A percentile compares a stretch with the other conserved stretches of the same genome.
Evolutionary conservation across 306 rosid species (phyloP).

Genomic region (Citrullus colocynthis): DNA sequence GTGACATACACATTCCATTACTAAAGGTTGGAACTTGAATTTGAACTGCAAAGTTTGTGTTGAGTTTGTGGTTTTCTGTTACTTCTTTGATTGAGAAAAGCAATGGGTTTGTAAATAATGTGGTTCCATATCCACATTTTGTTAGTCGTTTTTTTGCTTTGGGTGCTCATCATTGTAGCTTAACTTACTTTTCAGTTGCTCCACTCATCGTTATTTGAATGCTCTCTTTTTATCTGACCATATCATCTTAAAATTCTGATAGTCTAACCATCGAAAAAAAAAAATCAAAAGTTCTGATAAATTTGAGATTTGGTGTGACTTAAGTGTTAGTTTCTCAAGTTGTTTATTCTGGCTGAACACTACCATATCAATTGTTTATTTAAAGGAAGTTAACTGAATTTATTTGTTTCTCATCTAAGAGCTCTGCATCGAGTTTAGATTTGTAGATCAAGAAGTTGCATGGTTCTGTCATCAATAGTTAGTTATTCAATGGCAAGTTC

Average conservation of each 20-base stretch:
- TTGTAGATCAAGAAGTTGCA: background rate
- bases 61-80: constrained; percentile 4
- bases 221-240: background rate
- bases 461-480: background rate
- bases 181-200: background rate
- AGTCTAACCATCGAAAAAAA: too few relatives aligned
- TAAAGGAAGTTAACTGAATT: background rate
- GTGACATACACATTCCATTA: constrained; percentile 91
- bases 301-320: background rate
- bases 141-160: background rate
- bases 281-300: background rate
- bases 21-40: constrained; percentile 62
- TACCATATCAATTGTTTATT: background rate
- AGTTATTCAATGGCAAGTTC: background rate
- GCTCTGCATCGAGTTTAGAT: background rate
- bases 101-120: constrained; percentile 5
- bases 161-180: background rate
- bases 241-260: background rate
- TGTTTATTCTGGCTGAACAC: background rate
- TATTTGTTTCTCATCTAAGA: background rate
- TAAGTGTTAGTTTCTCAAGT: background rate
- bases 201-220: background rate
- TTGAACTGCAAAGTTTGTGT: background rate
- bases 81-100: constrained; percentile 7
- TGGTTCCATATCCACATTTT: background rate